Evolutionary conservation across 805 yeast genomes (phyloP), one percentile per base, ranked within the genome.

Genomic region (Candida orba): DNA sequence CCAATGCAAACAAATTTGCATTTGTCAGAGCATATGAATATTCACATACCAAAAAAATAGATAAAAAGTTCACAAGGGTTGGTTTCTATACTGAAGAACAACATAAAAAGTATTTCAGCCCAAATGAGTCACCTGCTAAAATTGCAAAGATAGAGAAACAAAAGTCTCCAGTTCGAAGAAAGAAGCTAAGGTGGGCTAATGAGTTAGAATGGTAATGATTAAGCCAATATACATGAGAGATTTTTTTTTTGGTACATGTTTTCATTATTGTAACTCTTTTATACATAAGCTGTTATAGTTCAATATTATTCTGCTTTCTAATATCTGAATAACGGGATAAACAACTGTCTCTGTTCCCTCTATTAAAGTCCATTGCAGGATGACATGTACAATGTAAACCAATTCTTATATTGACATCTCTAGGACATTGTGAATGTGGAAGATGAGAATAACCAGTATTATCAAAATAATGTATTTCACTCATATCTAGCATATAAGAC

Each of bases 401-500:
- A 20, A 63, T 52, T 54, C 81, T 62, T 35, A 63, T 56, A 35
- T 69, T 72, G n/a, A 60, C 49, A 36, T 65, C 65, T 36, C 76
- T 67, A 20, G 83, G 84, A 37, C 85, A 79, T 59, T 78, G 79
- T 40, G 72, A 65, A 65, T 76, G 78, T 6, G 73, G 74, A 13
- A 60, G 69, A 62, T 85, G 93, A 52, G 71, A 72, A 60, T 85
- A 86, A 9, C 93, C 95, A 34, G 85, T 71, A 49, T 85, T 81
- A 44, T 78, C 81, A 54, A 86, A 83, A 66, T 75, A 83, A 60
- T 82, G 86, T 15, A 86, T 59, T 54, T 83, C 75, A 27, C 67
- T 64, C 52, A 70, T 69, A 48, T 77, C 72, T 40, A 81, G 61
- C 54, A 84, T 70, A 38, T 81, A 64, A 2, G 88, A 65, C 3